Evolutionary conservation across 306 rosid genomes (phyloP), one percentile per base, ranked within the genome.

Genomic region (Parietaria judaica): DNA sequence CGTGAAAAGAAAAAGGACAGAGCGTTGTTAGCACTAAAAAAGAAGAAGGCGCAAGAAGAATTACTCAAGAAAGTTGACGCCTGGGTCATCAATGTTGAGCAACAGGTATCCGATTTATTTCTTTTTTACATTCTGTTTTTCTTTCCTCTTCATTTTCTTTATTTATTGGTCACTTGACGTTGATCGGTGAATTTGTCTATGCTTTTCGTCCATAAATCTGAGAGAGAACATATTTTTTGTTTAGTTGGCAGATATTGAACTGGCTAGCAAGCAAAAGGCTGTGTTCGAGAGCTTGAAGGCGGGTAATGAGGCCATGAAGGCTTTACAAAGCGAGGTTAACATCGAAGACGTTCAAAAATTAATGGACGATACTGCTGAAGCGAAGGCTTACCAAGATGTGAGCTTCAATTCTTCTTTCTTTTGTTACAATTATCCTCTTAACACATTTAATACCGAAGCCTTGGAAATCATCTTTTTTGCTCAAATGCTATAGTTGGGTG

Each of bases 341-440:
- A 66, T 85, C n/a, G 98, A 88, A 1, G 98, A 91, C 77, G 96
- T 91, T 47, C 98, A 88, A 66, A 91, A 85, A 72, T 86, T 91
- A 60, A 73, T 91, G 92, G 98, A 91, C 68, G 96, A 91, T 63
- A 80, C 95, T 5, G 90, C 82, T 46, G 96, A 91, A 78, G 98
- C 98, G 55, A 91, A 82, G 75, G 96, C 95, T 71, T 91, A 91
- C 75, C 98, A 88, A 86, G 98, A 91, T 78, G 98, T 90, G 70
- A 87, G 96, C 57, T 76, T 69, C 31, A 66, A 45, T 67, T 34
- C 15, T 4, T 67, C 49, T 59, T 56, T 36, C 59, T 56, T 63
- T 15, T 54, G 56, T 62, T 75, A 41, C 45, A 41, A 41, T 41
- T 41, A 41, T 41, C 45, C 3, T 41, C 9, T 7, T 5, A 41